Conservation (phyloP, 306 rosid genomes). For the Sicyos edulis region DNA sequence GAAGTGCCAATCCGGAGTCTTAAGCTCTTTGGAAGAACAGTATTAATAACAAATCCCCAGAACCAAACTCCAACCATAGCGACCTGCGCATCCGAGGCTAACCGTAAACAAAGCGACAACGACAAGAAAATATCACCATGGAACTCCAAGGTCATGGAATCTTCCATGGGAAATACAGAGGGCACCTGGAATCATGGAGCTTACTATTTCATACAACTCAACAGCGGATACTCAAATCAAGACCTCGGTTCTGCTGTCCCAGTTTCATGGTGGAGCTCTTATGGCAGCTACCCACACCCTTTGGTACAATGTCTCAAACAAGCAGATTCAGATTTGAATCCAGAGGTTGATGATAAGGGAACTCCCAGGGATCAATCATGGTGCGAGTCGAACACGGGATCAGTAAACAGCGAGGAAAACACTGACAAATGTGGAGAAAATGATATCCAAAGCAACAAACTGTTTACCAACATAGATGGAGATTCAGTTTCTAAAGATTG, state of each 20-base stretch:
- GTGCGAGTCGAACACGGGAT: constrained; percentile 44
- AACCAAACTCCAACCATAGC: neutral
- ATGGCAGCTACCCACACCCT: constrained; percentile 26
- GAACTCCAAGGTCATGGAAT: constrained; percentile 7
- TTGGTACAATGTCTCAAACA: constrained; percentile 27
- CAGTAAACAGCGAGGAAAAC: constrained; percentile 31
- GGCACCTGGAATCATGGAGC: constrained; percentile 23
- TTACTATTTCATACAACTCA: constrained; percentile 27
- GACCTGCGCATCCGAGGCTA: neutral
- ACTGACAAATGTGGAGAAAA: constrained; percentile 24
- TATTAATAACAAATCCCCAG: constrained; percentile 38
- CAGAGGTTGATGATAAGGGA: constrained; percentile 31
- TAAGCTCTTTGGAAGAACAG: constrained; percentile 69
- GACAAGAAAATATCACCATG: constrained; percentile 12
- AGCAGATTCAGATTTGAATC: constrained; percentile 23
- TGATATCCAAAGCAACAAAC: constrained; percentile 24
- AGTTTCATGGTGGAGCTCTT: constrained; percentile 15
- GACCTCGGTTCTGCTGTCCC: constrained; percentile 25
- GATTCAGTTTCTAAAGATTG: constrained; percentile 15
- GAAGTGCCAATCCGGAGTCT: constrained; percentile 41
- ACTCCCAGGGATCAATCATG: constrained; percentile 42
- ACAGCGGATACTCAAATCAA: constrained; percentile 28
- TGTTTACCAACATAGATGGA: neutral
- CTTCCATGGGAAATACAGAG: constrained; percentile 19
- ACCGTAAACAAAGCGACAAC: neutral